A percentile compares a stretch with the other conserved stretches of the same genome.
Conservation (phyloP, 148 eudicot genomes). For the Bassia scoparia region DNA sequence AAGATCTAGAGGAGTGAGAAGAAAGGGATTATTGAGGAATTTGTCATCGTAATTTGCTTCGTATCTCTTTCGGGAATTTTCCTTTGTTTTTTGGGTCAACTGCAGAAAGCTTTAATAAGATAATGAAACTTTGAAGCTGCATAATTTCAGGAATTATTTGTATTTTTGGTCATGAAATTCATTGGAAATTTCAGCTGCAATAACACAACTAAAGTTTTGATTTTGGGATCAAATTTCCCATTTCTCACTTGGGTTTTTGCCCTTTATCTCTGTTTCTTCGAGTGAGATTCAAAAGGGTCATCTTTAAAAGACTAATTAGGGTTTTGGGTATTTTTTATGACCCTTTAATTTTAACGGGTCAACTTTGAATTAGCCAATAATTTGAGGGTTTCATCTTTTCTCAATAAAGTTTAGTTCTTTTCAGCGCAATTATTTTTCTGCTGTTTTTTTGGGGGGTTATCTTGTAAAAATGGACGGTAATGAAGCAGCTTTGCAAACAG, state of each 20-base stretch:
- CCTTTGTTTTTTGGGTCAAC: background rate
- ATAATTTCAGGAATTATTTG: background rate
- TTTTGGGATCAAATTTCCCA: conserved; percentile 11
- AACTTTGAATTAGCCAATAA: background rate
- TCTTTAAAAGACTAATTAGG: conserved; percentile 18
- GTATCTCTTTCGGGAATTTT: conserved; percentile 13
- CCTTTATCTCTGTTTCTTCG: conserved; percentile 6
- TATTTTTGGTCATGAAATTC: conserved; percentile 26
- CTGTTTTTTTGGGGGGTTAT: conserved; percentile 16
- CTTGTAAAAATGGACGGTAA: conserved; percentile 74
- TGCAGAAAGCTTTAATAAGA: background rate
- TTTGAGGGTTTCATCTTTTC: background rate
- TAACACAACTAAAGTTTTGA: conserved; percentile 2
- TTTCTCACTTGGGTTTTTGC: conserved; percentile 17
- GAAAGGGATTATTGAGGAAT: conserved; percentile 7
- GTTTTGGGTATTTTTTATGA: conserved; percentile 24
- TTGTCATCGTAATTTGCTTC: conserved; percentile 23
- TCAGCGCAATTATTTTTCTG: background rate
- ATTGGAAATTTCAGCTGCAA: conserved; percentile 16
- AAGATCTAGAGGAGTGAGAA: conserved; percentile 24
- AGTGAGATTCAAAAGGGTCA: background rate
- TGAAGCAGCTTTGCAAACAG: conserved; percentile 77
- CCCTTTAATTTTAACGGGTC: conserved; percentile 23
- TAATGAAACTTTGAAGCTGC: background rate
- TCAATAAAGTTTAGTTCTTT: background rate